Evolutionary conservation across 148 eudicot species (phyloP).

Genomic region (Camellia japonica): DNA sequence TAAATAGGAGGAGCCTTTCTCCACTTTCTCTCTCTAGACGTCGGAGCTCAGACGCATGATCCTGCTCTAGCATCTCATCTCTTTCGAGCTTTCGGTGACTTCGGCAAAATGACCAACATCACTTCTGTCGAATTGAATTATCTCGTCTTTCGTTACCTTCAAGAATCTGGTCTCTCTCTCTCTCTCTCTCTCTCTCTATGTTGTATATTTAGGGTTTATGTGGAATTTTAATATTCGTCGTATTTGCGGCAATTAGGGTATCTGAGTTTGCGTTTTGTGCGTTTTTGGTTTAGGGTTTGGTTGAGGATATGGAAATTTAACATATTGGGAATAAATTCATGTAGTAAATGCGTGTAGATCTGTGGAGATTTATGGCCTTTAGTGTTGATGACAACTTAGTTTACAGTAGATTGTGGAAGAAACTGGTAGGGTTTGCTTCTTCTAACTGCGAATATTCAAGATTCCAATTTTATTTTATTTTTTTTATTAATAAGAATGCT

Average conservation of each 20-base stretch:
- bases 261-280: background rate
- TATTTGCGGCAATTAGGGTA: background rate
- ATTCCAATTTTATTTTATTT: background rate
- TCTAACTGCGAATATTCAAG: background rate
- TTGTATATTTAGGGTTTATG: background rate
- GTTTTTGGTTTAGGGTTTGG: background rate
- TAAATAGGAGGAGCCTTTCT: background rate
- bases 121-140: constrained; percentile 65
- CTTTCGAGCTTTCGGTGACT: background rate
- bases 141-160: constrained; percentile 74
- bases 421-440: background rate
- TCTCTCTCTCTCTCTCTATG: background rate
- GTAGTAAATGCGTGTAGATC: background rate
- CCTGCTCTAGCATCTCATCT: constrained; percentile 1
- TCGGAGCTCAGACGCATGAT: constrained; percentile 9
- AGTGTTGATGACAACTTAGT: background rate
- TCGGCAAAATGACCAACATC: constrained; percentile 41
- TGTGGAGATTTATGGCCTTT: background rate
- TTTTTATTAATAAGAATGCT: background rate
- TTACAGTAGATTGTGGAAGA: background rate
- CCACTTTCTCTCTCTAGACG: background rate
- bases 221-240: background rate
- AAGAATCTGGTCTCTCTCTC: constrained; percentile 62
- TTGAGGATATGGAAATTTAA: background rate
- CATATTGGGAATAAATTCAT: background rate